phyloP scores from a whole-genome alignment of 257 asterid genomes.

The Lycium ferocissimum region DNA sequence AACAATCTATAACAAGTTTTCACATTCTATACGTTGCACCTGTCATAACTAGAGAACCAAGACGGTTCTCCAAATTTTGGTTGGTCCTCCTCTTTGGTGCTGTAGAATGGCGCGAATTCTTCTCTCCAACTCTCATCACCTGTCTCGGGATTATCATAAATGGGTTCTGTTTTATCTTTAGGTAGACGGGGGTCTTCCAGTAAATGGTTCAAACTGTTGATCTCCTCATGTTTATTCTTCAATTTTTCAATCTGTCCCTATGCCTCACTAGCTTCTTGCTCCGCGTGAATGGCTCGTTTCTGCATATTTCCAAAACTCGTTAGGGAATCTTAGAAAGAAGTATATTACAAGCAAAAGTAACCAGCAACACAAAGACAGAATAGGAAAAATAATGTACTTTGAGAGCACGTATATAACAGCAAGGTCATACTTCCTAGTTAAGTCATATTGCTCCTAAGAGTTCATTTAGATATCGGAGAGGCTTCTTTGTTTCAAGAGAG shows the following conservation, averaged over 20 bases:
- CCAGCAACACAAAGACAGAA: not conserved
- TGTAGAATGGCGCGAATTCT: conserved; percentile 75
- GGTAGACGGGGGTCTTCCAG: conserved; percentile 46
- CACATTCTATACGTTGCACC: conserved; percentile 71
- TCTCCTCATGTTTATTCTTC: conserved; percentile 48
- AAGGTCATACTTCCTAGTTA: not conserved
- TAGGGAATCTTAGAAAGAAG: too few species aligned
- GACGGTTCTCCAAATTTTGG: conserved; percentile 44
- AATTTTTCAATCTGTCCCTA: conserved; percentile 66
- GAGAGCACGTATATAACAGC: not conserved
- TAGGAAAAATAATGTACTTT: not conserved
- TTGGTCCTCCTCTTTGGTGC: conserved; percentile 56
- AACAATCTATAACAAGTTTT: conserved; percentile 1
- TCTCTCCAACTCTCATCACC: conserved; percentile 68
- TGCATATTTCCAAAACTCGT: conserved; percentile 42
- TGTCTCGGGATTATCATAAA: conserved; percentile 25
- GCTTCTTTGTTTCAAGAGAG: conserved; percentile 11
- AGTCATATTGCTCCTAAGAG: conserved; percentile 7
- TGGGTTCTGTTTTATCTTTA: conserved; percentile 40
- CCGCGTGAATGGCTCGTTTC: conserved; percentile 73
- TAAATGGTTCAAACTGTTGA: conserved; percentile 36
- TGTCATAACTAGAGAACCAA: conserved; percentile 91
- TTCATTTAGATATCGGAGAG: not conserved
- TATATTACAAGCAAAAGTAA: not conserved
- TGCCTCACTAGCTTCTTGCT: conserved; percentile 66